Base-by-base conservation (phyloP, 1,284 basidiomycete species). In the Microbotryum lychnidis-dioicae region DNA sequence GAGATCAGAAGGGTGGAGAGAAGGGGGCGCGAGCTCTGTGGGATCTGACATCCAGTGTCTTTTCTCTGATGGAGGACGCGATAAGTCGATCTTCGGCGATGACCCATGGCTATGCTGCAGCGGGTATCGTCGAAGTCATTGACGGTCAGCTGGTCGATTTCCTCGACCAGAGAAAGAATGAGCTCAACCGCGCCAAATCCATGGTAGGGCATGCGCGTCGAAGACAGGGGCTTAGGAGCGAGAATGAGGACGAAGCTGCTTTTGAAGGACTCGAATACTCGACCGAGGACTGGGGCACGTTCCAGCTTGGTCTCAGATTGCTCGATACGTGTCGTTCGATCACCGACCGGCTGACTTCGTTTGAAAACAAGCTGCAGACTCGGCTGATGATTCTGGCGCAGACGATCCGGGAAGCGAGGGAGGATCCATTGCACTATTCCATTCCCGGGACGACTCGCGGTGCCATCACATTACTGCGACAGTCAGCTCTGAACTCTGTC, bases 61-160 rank as follows among this genome's bases (percentile, higher is more conserved):
- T 92, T 70, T 79, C 80, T 16, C 76, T 83, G n/a, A 86, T 85
- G 20, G 90, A 93, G 68, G 87, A 88, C 52, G 87, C 87, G 31
- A 78, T 91, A 56, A 75, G 77, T 29, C 82, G 91, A 33, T 91
- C 87, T 71, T 76, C 82, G 52, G 78, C 80, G 0, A 87, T 97
- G 73, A 96, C 92, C 1, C 85, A 92, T 71, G 92, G 92, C 0
- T 94, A 89, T 73, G 91, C 86, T 10, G 79, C 83, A 1, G 76
- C 81, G 1, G 87, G 85, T 0, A 80, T 92, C 20, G 78, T 94
- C 21, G 79, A 82, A 46, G 82, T 88, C 0, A 73, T 93, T 27
- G 88, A 92, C 69, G 76, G 79, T 8, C 82, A 87, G 62, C 79
- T 92, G 69, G 75, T 80, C 47, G 76, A 80, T 3, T 89, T 92